Conservation (phyloP, 495 filamentous ascomycete genomes). For the Chaetomidium leptoderma region DNA sequence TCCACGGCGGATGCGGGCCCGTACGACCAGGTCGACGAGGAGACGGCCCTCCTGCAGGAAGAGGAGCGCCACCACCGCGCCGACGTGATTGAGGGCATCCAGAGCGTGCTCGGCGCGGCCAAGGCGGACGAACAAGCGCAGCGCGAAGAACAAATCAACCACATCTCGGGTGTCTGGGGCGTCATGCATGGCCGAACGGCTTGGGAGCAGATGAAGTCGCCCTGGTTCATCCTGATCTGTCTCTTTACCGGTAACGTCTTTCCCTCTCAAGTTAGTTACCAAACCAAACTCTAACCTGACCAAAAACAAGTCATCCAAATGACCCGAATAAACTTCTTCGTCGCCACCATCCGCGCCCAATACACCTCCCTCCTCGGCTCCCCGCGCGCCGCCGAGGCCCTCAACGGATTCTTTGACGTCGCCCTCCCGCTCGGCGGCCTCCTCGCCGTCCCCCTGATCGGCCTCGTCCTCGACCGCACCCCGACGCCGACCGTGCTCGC, state of each 20-base stretch:
- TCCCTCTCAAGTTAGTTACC: too few species aligned
- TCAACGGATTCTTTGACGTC: conserved; percentile 87
- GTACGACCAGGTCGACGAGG: conserved; percentile 59
- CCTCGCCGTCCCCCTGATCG: conserved; percentile 81
- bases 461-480: conserved; percentile 71
- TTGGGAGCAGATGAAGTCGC: conserved; percentile 66
- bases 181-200: conserved; percentile 75
- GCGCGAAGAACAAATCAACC: conserved; percentile 56
- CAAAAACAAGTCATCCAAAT: conserved; percentile 79
- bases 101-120: conserved; percentile 62
- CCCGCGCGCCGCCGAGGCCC: conserved; percentile 51
- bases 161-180: conserved; percentile 76
- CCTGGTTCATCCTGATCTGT: conserved; percentile 86
- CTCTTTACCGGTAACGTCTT: conserved; percentile 59
- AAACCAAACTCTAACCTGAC: too few species aligned
- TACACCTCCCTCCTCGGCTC: conserved; percentile 73
- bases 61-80: conserved; percentile 62
- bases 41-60: conserved; percentile 56
- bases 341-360: conserved; percentile 82
- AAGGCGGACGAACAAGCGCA: conserved; percentile 52
- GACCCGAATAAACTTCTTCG: conserved; percentile 96
- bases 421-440: conserved; percentile 85
- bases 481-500: conserved; percentile 70
- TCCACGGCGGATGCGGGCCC: conserved; percentile 14
- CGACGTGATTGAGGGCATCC: conserved; percentile 66